phyloP scores from a whole-genome alignment of 1,284 basidiomycete genomes.

The Phellinidium pouzarii region DNA sequence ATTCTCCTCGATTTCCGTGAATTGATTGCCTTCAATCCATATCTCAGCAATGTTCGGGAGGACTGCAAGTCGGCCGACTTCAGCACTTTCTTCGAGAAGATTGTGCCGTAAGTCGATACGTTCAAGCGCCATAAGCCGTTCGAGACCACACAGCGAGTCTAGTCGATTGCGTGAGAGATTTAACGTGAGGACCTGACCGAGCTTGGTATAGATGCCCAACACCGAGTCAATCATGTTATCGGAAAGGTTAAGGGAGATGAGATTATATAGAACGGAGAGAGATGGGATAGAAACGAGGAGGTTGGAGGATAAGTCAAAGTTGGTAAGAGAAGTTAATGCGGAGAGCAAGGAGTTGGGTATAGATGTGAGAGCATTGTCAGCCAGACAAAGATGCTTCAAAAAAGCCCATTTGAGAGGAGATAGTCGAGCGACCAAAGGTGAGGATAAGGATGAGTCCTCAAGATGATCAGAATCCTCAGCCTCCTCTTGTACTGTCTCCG shows the following conservation, averaged over 20 bases:
- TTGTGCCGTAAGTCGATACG: constrained; percentile 86
- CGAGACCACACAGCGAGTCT: constrained; percentile 89
- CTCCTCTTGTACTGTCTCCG: constrained; percentile 55
- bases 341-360: constrained; percentile 68
- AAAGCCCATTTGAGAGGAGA: constrained; percentile 72
- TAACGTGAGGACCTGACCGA: constrained; percentile 72
- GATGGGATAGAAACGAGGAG: constrained; percentile 82
- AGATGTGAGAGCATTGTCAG: constrained; percentile 81
- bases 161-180: constrained; percentile 84
- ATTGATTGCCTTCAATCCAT: constrained; percentile 77
- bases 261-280: constrained; percentile 67
- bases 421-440: constrained; percentile 34
- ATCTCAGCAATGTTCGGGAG: constrained; percentile 74
- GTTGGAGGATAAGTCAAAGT: constrained; percentile 87
- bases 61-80: constrained; percentile 78
- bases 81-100: constrained; percentile 73
- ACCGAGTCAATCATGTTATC: constrained; percentile 97
- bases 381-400: constrained; percentile 71
- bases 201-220: constrained; percentile 74
- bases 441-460: constrained; percentile 27
- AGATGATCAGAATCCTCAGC: constrained; percentile 32
- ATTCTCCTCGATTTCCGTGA: constrained; percentile 63
- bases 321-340: constrained; percentile 69
- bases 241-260: constrained; percentile 82
- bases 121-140: constrained; percentile 77